phyloP scores from a whole-genome alignment of 1,139 yeast species.

The Debaryomycetaceae sp. region DNA sequence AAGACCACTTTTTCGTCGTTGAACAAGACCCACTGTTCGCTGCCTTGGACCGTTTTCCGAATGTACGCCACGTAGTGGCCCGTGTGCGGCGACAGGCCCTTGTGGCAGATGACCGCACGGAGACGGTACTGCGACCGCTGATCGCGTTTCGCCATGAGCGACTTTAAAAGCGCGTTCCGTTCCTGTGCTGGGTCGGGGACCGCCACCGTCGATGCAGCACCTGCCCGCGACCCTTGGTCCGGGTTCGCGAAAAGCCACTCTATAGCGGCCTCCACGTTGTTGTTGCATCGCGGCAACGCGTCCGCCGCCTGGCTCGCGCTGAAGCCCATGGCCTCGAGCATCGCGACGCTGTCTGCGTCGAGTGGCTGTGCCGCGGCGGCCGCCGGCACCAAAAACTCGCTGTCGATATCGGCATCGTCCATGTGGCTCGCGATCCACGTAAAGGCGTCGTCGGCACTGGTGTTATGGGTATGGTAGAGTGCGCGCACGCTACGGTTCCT shows the following conservation, averaged over 20 bases:
- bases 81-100: constrained; percentile 88
- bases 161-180: constrained; percentile 8
- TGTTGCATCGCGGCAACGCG: constrained; percentile 50
- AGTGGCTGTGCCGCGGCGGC: constrained; percentile 1
- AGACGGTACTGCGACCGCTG: constrained; percentile 33
- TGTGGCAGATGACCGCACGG: constrained; percentile 78
- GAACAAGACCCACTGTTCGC: constrained; percentile 66
- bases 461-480: constrained; percentile 60
- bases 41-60: constrained; percentile 27
- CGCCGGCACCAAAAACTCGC: constrained; percentile 26
- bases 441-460: constrained; percentile 66
- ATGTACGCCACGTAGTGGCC: constrained; percentile 93
- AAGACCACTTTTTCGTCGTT: constrained; percentile 90
- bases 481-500: constrained; percentile 57
- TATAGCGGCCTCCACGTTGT: constrained; percentile 64
- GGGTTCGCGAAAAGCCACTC: constrained; percentile 84
- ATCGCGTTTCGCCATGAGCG: constrained; percentile 4
- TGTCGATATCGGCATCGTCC: constrained; percentile 76
- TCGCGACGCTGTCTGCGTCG: constrained; percentile 17
- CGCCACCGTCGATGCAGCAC: constrained; percentile 9
- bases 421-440: constrained; percentile 84
- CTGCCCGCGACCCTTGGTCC: constrained; percentile 20
- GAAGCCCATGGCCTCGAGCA: constrained; percentile 73
- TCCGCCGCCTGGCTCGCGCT: constrained; percentile 48
- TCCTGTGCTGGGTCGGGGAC: constrained; percentile 13